These are phyloP conservation scores for Sordariomycetes sp. DNA, from an alignment of 2,329 filamentous ascomycete genomes.

Conservation along the genomic window DNA sequence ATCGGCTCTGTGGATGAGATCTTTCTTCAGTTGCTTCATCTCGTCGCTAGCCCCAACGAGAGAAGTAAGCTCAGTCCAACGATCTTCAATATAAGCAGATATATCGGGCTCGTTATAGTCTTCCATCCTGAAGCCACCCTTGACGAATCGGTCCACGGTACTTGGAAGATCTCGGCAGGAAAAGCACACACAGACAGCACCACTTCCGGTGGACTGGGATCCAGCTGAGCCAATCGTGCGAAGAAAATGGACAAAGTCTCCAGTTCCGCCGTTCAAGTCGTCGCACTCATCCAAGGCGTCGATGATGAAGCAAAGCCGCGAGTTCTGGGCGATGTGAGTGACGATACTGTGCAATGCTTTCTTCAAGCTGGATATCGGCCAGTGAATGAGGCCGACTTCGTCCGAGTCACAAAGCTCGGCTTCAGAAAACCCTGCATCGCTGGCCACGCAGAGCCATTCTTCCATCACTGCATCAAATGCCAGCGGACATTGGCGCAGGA, in stretches of 20 bases:
- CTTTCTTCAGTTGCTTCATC: not conserved
- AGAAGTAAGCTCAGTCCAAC: not conserved
- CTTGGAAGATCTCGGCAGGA: not conserved
- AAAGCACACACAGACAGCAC: not conserved
- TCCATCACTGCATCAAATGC: not conserved
- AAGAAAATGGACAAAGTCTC: not conserved
- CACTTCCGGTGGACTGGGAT: not conserved
- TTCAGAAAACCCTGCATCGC: not conserved
- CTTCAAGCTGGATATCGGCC: not conserved
- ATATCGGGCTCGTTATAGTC: not conserved
- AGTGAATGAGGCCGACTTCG: not conserved
- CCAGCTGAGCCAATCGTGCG: not conserved
- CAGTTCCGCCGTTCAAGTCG: not conserved
- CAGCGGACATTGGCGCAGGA: not conserved
- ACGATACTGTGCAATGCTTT: not conserved
- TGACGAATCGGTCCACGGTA: not conserved
- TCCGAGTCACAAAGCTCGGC: not conserved
- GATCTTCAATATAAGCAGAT: not conserved
- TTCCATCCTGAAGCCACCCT: not conserved
- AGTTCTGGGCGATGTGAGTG: not conserved
- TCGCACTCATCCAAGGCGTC: not conserved
- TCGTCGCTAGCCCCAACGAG: not conserved
- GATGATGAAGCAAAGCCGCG: not conserved
- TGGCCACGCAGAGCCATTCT: not conserved
- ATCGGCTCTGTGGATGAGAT: not conserved